These are phyloP conservation scores for Xylariaceae sp. DNA, from an alignment of 2,329 filamentous ascomycete genomes.

Conservation along the genomic window DNA sequence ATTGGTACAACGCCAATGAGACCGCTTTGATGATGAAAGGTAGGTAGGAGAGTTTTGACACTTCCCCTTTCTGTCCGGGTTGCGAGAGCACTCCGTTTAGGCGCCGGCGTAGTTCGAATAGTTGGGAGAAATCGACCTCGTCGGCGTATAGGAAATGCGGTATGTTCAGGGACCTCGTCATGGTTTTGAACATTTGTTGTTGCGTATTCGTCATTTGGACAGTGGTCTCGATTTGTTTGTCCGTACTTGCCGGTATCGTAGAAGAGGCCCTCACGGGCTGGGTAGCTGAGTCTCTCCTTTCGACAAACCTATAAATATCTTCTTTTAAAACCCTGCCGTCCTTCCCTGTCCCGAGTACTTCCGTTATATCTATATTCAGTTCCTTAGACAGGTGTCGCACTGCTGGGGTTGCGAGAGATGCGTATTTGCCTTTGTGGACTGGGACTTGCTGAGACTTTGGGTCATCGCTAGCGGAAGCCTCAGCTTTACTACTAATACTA, in stretches of 20 bases:
- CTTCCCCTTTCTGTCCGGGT: slow-evolving; percentile 44
- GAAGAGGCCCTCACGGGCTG: slow-evolving; percentile 36
- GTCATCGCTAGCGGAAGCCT: slow-evolving; percentile 13
- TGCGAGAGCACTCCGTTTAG: slow-evolving; percentile 67
- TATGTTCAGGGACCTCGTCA: slow-evolving; percentile 89
- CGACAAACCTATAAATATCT: slow-evolving; percentile 76
- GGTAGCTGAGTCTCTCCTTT: slow-evolving; percentile 45
- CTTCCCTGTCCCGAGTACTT: slow-evolving; percentile 82
- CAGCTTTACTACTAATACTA: slow-evolving; percentile 3
- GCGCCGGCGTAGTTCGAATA: slow-evolving; percentile 72
- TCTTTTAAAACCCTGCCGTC: slow-evolving; percentile 92
- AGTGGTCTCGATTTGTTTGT: slow-evolving; percentile 67
- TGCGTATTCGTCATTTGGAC: slow-evolving; percentile 77
- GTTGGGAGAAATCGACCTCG: slow-evolving; percentile 77
- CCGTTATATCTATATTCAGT: slow-evolving; percentile 73
- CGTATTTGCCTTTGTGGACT: slow-evolving; percentile 62
- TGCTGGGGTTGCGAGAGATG: slow-evolving; percentile 84
- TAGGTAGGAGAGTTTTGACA: slow-evolving; percentile 80
- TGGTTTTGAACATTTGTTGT: slow-evolving; percentile 93
- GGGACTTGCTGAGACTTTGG: slow-evolving; percentile 20
- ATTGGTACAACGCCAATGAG: slow-evolving; percentile 78
- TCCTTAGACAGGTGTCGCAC: slow-evolving; percentile 87
- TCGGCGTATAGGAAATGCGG: slow-evolving; percentile 96
- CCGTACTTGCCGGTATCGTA: slow-evolving; percentile 38
- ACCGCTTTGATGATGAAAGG: slow-evolving; percentile 97